Evolutionary conservation across 176 grass and related monocot species (phyloP).

Genomic region (Avena sativa): DNA sequence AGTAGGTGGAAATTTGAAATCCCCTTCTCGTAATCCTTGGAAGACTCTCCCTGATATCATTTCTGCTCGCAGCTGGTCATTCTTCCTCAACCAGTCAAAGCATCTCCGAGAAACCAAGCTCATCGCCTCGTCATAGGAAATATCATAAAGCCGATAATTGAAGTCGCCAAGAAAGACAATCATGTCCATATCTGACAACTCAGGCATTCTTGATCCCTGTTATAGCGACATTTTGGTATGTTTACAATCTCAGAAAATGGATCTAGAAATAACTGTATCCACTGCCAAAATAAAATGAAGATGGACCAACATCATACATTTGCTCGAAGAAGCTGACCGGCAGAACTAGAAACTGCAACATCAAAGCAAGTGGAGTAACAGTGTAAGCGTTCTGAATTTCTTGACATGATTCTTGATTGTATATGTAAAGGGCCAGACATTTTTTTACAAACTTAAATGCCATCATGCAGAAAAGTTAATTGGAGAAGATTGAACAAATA

Average conservation of each 20-base stretch:
- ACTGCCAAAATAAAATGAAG: conserved; percentile 34
- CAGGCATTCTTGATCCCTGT: conserved; percentile 64
- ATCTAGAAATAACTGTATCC: conserved; percentile 19
- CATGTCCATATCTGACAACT: conserved; percentile 83
- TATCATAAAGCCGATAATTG: conserved; percentile 79
- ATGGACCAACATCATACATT: conserved; percentile 73
- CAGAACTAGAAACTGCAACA: conserved; percentile 68
- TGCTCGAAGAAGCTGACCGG: conserved; percentile 59
- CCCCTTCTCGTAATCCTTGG: conserved; percentile 87
- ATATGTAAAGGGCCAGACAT: conserved; percentile 1
- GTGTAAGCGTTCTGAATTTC: conserved; percentile 29
- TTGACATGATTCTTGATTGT: conserved; percentile 17
- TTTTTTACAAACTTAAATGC: conserved; percentile 19
- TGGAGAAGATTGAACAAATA: conserved; percentile 41
- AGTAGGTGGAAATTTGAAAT: conserved; percentile 79
- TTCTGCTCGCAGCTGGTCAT: conserved; percentile 84
- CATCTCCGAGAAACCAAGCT: conserved; percentile 59
- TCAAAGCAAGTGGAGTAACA: conserved; percentile 40
- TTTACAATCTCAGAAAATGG: conserved; percentile 41
- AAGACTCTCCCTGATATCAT: conserved; percentile 88
- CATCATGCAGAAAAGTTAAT: conserved; percentile 41
- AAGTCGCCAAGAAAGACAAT: conserved; percentile 96
- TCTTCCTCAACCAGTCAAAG: conserved; percentile 75
- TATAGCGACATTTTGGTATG: conserved; percentile 37
- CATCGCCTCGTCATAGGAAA: conserved; percentile 86